Conservation (phyloP, 441 rosid species). For the California macrophylla region DNA sequence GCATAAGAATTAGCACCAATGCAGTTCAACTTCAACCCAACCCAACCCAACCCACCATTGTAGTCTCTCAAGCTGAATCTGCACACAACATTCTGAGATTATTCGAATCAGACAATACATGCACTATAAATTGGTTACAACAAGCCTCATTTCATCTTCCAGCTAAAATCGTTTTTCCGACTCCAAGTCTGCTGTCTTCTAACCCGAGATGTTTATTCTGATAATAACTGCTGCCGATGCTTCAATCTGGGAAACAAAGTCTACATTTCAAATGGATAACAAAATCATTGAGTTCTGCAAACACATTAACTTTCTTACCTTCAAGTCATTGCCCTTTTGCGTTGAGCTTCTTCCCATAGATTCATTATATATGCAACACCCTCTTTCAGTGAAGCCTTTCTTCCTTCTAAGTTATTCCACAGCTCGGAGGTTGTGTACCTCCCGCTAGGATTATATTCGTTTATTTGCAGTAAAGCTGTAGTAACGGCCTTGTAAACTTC, state of each 20-base stretch:
- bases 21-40: neutral
- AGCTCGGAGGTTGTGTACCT: constrained; percentile 65
- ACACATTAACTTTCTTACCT: constrained; percentile 13
- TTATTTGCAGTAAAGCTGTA: constrained; percentile 56
- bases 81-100: neutral
- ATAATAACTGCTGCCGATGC: neutral
- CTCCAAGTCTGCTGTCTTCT: neutral
- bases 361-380: constrained; percentile 45
- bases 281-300: neutral
- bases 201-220: neutral
- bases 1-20: neutral
- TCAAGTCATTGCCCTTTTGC: constrained; percentile 27
- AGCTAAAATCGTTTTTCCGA: neutral
- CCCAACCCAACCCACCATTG: too few relatives aligned
- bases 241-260: neutral
- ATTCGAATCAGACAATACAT: neutral
- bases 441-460: constrained; percentile 86
- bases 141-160: neutral
- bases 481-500: constrained; percentile 50
- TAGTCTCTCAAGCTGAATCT: neutral
- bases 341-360: constrained; percentile 38
- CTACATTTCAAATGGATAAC: neutral
- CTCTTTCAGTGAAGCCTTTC: constrained; percentile 54
- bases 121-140: neutral
- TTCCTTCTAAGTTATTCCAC: constrained; percentile 62